Percentiles rank a stretch among this genome's conserved stretches.
phyloP scores from a whole-genome alignment of 2,329 filamentous ascomycete genomes.

The Trichoderma endophyticum region DNA sequence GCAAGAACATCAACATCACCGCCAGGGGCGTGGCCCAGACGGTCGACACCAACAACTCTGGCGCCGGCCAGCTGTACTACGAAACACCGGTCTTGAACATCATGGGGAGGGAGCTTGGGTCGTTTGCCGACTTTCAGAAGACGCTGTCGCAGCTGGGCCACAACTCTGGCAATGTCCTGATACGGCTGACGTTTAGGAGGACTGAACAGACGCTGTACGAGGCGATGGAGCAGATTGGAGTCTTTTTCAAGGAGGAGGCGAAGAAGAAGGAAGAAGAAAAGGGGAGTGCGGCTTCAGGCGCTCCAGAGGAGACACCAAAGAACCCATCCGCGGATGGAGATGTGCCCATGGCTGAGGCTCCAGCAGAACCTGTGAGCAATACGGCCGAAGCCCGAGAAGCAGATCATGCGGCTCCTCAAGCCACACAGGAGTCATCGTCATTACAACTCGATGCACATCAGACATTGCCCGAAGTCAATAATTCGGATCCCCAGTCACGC shows the following conservation, averaged over 20 bases:
- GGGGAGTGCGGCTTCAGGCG: neutral
- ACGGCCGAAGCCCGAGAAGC: neutral
- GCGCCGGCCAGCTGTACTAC: constrained; percentile 78
- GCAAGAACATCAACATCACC: constrained; percentile 73
- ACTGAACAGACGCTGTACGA: constrained; percentile 79
- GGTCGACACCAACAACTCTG: constrained; percentile 48
- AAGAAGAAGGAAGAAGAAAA: constrained; percentile 23
- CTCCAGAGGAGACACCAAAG: constrained; percentile 9
- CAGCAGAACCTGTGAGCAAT: constrained; percentile 12
- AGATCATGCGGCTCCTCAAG: neutral
- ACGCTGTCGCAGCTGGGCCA: constrained; percentile 83
- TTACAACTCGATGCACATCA: constrained; percentile 22
- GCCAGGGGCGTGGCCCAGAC: constrained; percentile 71
- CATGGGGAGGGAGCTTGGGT: constrained; percentile 74
- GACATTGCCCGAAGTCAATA: constrained; percentile 9
- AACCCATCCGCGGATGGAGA: constrained; percentile 21
- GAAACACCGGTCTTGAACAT: constrained; percentile 82
- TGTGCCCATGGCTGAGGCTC: constrained; percentile 25
- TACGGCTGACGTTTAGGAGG: constrained; percentile 72
- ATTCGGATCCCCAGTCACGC: constrained; percentile 29
- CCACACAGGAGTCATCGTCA: constrained; percentile 19
- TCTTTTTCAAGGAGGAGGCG: constrained; percentile 63
- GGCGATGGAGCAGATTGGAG: constrained; percentile 76
- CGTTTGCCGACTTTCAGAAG: constrained; percentile 82
- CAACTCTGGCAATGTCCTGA: constrained; percentile 75